phyloP scores from a whole-genome alignment of 83 land plant genomes.

The Diphasiastrum complanatum region DNA sequence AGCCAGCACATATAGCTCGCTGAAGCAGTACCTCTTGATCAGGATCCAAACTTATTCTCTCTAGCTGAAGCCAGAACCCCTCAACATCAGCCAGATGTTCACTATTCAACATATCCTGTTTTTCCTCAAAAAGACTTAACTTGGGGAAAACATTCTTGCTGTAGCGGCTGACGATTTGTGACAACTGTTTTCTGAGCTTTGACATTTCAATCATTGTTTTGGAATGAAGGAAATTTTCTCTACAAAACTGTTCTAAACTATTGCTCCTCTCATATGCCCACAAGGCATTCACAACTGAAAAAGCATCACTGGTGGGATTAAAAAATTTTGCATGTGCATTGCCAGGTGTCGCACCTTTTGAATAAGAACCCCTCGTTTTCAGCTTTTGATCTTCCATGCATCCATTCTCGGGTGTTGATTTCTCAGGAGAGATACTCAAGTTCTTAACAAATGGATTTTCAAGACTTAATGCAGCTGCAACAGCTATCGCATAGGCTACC shows the following conservation, averaged over 20 bases:
- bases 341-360: slow-evolving; percentile 40
- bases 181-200: slow-evolving; percentile 72
- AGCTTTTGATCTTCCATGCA: slow-evolving; percentile 25
- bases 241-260: slow-evolving; percentile 62
- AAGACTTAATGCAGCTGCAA: slow-evolving; percentile 81
- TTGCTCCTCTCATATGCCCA: slow-evolving; percentile 64
- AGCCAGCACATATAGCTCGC: slow-evolving; percentile 83
- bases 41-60: slow-evolving; percentile 32
- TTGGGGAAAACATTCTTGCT: slow-evolving; percentile 15
- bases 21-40: slow-evolving; percentile 59
- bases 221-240: slow-evolving; percentile 40
- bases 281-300: slow-evolving; percentile 68
- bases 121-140: too few relatives aligned
- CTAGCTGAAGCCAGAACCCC: slow-evolving; percentile 43
- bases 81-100: slow-evolving; percentile 40
- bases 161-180: slow-evolving; percentile 43
- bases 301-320: slow-evolving; percentile 72
- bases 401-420: slow-evolving; percentile 14
- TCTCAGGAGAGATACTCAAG: slow-evolving; percentile 23
- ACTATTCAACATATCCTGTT: slow-evolving; percentile 13
- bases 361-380: slow-evolving; percentile 36
- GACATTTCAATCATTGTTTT: slow-evolving; percentile 98
- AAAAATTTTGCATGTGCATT: slow-evolving; percentile 48
- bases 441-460: slow-evolving; percentile 68
- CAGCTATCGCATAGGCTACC: slow-evolving; percentile 69